These are phyloP conservation scores for Suhomyces bokatorum DNA, from an alignment of 1,139 yeast genomes.

Conservation along the genomic window DNA sequence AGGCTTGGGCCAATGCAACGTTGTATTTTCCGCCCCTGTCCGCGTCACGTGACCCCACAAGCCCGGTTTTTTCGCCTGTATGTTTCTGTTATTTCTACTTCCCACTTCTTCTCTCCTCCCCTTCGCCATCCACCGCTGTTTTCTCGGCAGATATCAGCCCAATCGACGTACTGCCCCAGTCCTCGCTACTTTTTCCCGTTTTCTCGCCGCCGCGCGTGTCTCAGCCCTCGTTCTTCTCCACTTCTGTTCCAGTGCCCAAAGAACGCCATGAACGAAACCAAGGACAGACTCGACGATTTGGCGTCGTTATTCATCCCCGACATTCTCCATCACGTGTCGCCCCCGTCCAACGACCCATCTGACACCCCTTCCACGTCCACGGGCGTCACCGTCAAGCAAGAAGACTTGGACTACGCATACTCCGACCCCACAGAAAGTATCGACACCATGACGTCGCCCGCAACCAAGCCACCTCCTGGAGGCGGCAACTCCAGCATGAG, in stretches of 20 bases:
- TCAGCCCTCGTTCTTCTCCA: neutral
- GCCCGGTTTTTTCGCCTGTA: neutral
- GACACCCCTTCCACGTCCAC: conserved; percentile 7
- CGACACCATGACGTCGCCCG: conserved; percentile 8
- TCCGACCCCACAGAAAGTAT: conserved; percentile 5
- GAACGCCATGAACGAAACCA: conserved; percentile 17
- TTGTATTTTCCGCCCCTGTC: neutral
- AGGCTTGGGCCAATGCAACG: conserved; percentile 3
- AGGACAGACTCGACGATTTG: conserved; percentile 40
- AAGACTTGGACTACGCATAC: conserved; percentile 21
- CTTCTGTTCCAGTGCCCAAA: neutral
- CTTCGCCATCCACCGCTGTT: too few species aligned
- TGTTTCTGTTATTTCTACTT: neutral
- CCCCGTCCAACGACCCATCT: conserved; percentile 10
- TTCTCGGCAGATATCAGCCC: neutral
- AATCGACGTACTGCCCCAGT: neutral
- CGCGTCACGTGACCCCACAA: conserved; percentile 1
- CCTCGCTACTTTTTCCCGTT: neutral
- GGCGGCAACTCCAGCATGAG: neutral
- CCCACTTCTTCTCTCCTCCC: neutral
- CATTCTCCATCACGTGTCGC: conserved; percentile 30
- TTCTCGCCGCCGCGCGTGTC: neutral
- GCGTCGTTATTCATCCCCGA: conserved; percentile 48
- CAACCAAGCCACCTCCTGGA: conserved; percentile 7
- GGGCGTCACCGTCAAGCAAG: conserved; percentile 20